A percentile compares a stretch with the other conserved stretches of the same genome.
Conservation (phyloP, 768 basidiomycete species). For the Boletus barrowsii region DNA sequence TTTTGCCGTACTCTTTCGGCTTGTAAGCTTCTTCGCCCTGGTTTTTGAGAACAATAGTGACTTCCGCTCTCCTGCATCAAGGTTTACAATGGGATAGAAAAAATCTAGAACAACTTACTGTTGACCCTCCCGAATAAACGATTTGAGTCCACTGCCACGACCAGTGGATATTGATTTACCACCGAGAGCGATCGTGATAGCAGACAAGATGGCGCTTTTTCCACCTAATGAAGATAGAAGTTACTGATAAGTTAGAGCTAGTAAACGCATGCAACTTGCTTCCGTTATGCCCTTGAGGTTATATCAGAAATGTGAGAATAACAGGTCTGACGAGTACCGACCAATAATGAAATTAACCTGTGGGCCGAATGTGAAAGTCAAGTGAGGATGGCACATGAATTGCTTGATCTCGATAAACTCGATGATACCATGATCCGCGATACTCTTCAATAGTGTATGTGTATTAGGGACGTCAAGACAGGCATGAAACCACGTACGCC, state of each 20-base stretch:
- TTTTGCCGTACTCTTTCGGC: slow-evolving; percentile 79
- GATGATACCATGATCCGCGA: slow-evolving; percentile 87
- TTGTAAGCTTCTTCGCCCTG: slow-evolving; percentile 88
- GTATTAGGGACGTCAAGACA: not conserved
- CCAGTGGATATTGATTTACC: slow-evolving; percentile 93
- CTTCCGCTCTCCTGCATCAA: slow-evolving; percentile 46
- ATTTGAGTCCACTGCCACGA: slow-evolving; percentile 78
- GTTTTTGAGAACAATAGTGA: slow-evolving; percentile 83
- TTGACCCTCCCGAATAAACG: slow-evolving; percentile 83
- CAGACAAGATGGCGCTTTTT: slow-evolving; percentile 92
- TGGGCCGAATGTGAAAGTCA: slow-evolving; percentile 82
- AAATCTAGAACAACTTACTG: slow-evolving; percentile 42
- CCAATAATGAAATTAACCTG: slow-evolving; percentile 98
- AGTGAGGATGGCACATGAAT: slow-evolving; percentile 93
- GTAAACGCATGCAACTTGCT: slow-evolving; percentile 51
- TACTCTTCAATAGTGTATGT: slow-evolving; percentile 44
- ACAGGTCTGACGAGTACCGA: slow-evolving; percentile 28
- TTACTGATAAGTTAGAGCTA: not conserved
- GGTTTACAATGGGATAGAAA: slow-evolving; percentile 35
- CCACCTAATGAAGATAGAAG: slow-evolving; percentile 57
- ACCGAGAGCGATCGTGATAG: slow-evolving; percentile 89
- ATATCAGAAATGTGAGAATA: slow-evolving; percentile 3
- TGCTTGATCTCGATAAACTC: slow-evolving; percentile 83
- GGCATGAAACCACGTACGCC: slow-evolving; percentile 48
- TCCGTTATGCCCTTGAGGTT: slow-evolving; percentile 76